Base-by-base conservation (phyloP, 1,284 basidiomycete species). In the Rhodotorula glutinis region DNA sequence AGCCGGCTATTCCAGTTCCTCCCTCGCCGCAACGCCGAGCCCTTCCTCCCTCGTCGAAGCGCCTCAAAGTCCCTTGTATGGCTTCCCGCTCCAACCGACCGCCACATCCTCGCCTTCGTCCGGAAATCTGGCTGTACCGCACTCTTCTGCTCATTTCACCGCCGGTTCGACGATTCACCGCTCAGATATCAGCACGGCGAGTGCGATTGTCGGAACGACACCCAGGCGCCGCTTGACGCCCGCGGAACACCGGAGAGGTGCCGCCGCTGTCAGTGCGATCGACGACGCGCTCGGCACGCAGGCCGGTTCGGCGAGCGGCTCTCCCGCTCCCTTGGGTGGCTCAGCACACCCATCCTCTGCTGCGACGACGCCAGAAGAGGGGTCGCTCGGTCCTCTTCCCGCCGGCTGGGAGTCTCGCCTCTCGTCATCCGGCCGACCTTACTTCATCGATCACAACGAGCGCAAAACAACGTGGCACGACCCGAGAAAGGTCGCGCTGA, bases 401-500 rank as follows among this genome's bases (percentile, higher is more conserved):
- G 51, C 33, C 0, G 66, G 67, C 3, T 72, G 67, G 68, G 71
- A 72, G 53, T 49, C 27, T 8, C 47, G 65, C 4, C 54, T 29
- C 1, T 57, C 66, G 0, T 57, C 64, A 16, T 61, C 62, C 51
- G 72, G 69, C 1, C 44, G 62, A 38, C 21, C 53, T 17, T 73
- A 73, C 63, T 73, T 65, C 27, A 70, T 73, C 19, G 65, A 73
- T 27, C 72, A 73, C 57, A 27, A 29, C 14, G 62, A 46, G 19
- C 25, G 63, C 8, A 58, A 41, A 53, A 73, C 72, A 25, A 71
- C 66, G 5, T 73, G 72, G 72, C 53, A 62, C 1, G 67, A 71
- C 33, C 72, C 72, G 44, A 54, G 70, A 59, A 69, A 59, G 25
- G 53, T 49, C 40, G 43, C 62, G 17, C 41, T 21, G 40, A 16